Conservation (phyloP, 306 rosid species). For the Prunus salicina region DNA sequence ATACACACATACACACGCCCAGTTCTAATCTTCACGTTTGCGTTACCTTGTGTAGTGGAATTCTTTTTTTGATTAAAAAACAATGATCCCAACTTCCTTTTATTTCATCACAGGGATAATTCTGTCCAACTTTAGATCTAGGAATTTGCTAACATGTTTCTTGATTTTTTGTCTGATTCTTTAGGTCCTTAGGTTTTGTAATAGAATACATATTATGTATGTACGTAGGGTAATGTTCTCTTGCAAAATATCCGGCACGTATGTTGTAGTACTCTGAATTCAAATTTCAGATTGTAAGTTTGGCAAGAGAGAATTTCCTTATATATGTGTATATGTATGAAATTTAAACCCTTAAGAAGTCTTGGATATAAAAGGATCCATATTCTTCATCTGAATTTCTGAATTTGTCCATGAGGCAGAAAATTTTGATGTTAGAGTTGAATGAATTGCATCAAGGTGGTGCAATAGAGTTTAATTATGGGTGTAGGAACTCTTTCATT, state of each 20-base stretch:
- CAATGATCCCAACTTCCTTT: neutral
- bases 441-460: slow-evolving; percentile 14
- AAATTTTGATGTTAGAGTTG: neutral
- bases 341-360: neutral
- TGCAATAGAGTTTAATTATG: neutral
- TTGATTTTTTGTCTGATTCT: neutral
- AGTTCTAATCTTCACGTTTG: neutral
- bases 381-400: neutral
- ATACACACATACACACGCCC: neutral
- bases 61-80: neutral
- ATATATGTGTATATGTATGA: neutral
- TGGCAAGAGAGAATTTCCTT: neutral
- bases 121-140: neutral
- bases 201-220: neutral
- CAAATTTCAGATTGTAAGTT: neutral
- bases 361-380: neutral
- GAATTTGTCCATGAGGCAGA: neutral
- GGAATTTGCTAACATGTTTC: neutral
- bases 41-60: neutral
- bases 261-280: neutral
- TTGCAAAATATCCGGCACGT: neutral
- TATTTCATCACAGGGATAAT: neutral
- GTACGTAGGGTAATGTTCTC: neutral
- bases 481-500: neutral
- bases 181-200: neutral